These are phyloP conservation scores for Sphagnum magellanicum DNA, from an alignment of 228 moss, liverwort and hornwort genomes.

Conservation along the genomic window DNA sequence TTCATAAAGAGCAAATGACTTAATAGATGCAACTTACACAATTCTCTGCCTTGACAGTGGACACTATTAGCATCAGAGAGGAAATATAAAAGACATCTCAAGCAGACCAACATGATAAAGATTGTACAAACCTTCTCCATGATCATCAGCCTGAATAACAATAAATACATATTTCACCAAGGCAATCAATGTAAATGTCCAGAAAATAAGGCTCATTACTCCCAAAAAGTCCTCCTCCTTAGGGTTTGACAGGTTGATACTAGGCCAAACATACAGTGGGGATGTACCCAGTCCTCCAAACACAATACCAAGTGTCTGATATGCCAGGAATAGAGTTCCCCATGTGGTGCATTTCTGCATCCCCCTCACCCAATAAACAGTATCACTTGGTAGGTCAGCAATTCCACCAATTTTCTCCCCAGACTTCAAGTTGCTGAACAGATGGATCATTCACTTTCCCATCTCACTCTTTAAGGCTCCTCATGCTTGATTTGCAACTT, in stretches of 20 bases:
- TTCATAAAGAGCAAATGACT: too few species aligned
- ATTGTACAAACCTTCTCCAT: slow-evolving; percentile 56
- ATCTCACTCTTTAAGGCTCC: too few species aligned
- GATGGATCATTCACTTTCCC: too few species aligned
- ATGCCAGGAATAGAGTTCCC: slow-evolving; percentile 49
- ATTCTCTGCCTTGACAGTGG: too few species aligned
- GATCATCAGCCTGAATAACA: slow-evolving; percentile 61
- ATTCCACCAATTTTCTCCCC: too few species aligned
- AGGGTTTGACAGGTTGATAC: slow-evolving; percentile 46
- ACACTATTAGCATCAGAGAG: too few species aligned
- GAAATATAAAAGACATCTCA: too few species aligned
- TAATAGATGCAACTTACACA: too few species aligned
- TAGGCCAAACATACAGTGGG: slow-evolving; percentile 79
- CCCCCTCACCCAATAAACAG: neutral
- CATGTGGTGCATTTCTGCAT: slow-evolving; percentile 55
- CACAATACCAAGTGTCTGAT: slow-evolving; percentile 65
- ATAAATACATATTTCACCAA: slow-evolving; percentile 61
- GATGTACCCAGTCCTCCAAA: slow-evolving; percentile 78
- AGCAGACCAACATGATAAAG: too few species aligned
- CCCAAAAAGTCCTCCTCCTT: slow-evolving; percentile 53
- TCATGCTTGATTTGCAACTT: too few species aligned
- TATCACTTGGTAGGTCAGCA: too few species aligned
- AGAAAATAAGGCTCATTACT: slow-evolving; percentile 66
- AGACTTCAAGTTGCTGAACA: too few species aligned
- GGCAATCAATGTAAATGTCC: slow-evolving; percentile 74